Evolutionary conservation across 1,284 basidiomycete genomes (phyloP).

Genomic region (Apiotrichum veenhuisii): DNA sequence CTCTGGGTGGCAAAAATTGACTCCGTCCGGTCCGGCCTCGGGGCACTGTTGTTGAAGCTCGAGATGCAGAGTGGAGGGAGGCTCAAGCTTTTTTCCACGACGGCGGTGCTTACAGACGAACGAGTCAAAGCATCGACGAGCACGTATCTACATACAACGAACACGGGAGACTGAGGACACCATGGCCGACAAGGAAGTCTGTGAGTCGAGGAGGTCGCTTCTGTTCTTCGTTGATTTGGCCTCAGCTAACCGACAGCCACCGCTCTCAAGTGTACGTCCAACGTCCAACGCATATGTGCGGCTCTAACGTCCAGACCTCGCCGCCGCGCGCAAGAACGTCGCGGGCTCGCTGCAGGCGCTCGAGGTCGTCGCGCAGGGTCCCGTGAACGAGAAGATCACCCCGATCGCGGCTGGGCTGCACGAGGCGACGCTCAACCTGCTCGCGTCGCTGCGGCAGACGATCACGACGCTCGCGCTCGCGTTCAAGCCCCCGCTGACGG

Average conservation of each 20-base stretch:
- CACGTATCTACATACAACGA: not conserved
- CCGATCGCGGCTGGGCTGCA: constrained; percentile 27
- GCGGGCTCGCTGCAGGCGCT: constrained; percentile 4
- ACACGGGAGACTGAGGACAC: too few relatives aligned
- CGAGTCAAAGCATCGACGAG: not conserved
- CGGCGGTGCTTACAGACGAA: too few relatives aligned
- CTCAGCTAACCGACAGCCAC: not conserved
- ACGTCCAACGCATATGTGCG: too few relatives aligned
- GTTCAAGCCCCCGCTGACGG: constrained; percentile 42
- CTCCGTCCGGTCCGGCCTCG: not conserved
- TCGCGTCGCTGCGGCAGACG: constrained; percentile 23
- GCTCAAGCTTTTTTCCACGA: not conserved
- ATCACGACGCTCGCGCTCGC: constrained; percentile 37
- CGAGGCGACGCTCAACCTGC: constrained; percentile 25
- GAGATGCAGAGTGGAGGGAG: not conserved
- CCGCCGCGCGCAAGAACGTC: not conserved
- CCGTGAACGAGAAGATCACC: not conserved
- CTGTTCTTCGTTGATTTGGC: not conserved
- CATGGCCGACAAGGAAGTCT: not conserved
- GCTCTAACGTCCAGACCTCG: constrained; percentile 4
- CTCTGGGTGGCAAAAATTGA: not conserved
- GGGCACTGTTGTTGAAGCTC: not conserved
- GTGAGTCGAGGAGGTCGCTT: not conserved
- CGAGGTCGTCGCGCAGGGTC: not conserved
- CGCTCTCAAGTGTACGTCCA: not conserved